These are phyloP conservation scores for Lodderomyces metapsilosis DNA, from an alignment of 1,139 yeast species.

Conservation along the genomic window DNA sequence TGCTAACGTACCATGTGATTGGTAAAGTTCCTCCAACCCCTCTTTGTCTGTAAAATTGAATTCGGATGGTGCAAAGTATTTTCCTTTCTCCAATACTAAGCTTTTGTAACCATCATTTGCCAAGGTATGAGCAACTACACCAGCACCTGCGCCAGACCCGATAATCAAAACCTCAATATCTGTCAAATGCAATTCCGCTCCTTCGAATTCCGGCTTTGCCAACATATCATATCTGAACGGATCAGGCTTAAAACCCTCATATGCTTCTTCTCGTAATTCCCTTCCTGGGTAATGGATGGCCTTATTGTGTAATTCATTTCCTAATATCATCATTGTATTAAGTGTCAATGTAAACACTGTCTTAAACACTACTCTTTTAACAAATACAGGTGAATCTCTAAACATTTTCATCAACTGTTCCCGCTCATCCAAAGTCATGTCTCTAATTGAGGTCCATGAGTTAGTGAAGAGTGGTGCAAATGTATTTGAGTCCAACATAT, in stretches of 20 bases:
- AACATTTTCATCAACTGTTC: conserved; percentile 30
- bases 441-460: conserved; percentile 32
- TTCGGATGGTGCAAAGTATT: conserved; percentile 39
- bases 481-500: conserved; percentile 29
- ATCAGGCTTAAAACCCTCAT: conserved; percentile 25
- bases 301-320: conserved; percentile 33
- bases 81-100: conserved; percentile 55
- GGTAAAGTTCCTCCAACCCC: background rate
- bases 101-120: conserved; percentile 44
- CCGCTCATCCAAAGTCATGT: conserved; percentile 35
- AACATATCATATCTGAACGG: conserved; percentile 31
- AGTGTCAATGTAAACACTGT: conserved; percentile 24
- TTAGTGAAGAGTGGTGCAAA: conserved; percentile 38
- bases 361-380: conserved; percentile 30
- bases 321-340: conserved; percentile 22
- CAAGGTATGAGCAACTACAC: conserved; percentile 54
- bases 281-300: conserved; percentile 37
- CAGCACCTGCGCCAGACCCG: conserved; percentile 61
- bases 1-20: conserved; percentile 36
- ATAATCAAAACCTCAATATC: conserved; percentile 46
- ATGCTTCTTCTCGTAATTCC: conserved; percentile 30
- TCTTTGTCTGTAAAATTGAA: conserved; percentile 35
- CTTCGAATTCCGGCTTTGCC: conserved; percentile 29
- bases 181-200: conserved; percentile 35
- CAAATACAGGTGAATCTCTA: conserved; percentile 37